Conservation (phyloP, 2,329 filamentous ascomycete genomes). For the Penicillium sp. region DNA sequence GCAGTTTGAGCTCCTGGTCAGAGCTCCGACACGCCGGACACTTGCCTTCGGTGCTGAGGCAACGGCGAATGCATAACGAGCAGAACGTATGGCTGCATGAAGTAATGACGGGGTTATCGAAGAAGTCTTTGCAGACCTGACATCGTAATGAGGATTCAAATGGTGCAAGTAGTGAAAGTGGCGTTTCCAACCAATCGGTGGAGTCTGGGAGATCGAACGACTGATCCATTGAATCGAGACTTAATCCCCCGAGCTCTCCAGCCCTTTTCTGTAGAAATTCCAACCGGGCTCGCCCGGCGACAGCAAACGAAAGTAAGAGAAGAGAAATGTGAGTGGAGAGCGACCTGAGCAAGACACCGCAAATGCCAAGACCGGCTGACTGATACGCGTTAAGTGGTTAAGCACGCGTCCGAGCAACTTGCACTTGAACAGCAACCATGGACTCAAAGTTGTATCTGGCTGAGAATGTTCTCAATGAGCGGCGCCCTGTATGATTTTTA, state of each 20-base stretch:
- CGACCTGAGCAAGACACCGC: constrained; percentile 2
- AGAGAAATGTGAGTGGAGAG: constrained; percentile 11
- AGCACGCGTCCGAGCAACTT: constrained; percentile 31
- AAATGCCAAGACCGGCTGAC: constrained; percentile 40
- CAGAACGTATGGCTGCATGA: constrained; percentile 96
- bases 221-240: constrained; percentile 30
- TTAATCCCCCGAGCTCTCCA: not conserved
- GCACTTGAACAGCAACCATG: constrained; percentile 31
- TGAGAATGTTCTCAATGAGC: constrained; percentile 71
- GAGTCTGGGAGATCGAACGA: constrained; percentile 43
- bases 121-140: constrained; percentile 98
- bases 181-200: constrained; percentile 50
- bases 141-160: constrained; percentile 85
- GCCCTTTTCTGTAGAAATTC: not conserved
- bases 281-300: not conserved
- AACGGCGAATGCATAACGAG: constrained; percentile 88
- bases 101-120: constrained; percentile 89
- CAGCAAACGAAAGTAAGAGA: constrained; percentile 5
- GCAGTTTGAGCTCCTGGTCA: constrained; percentile 80
- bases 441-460: constrained; percentile 72
- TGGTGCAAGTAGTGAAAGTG: constrained; percentile 42
- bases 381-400: constrained; percentile 45
- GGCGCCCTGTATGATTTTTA: constrained; percentile 59
- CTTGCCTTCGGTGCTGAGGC: constrained; percentile 75
- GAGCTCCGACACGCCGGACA: constrained; percentile 78